Conservation (phyloP, 805 yeast genomes). For the Metschnikowia anglica region DNA sequence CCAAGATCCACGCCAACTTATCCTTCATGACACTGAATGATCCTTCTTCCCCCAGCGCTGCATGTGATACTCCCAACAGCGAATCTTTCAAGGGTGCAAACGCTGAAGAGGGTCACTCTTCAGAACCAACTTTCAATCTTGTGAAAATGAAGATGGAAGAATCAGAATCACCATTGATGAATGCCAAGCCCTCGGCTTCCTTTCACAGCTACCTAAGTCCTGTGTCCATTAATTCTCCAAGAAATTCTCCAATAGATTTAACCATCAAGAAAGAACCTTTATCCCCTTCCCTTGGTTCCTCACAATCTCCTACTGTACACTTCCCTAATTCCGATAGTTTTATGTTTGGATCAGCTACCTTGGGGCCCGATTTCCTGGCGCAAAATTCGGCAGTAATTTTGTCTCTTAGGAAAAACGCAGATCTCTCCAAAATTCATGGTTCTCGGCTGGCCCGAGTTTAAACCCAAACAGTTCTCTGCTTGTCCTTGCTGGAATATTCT, state of each 20-base stretch:
- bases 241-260: constrained; percentile 41
- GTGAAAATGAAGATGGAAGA: constrained; percentile 14
- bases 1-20: constrained; percentile 14
- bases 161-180: constrained; percentile 11
- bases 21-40: constrained; percentile 6
- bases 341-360: constrained; percentile 19
- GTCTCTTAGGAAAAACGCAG: constrained; percentile 20
- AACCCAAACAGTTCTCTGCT: constrained; percentile 30
- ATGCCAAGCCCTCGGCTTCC: constrained; percentile 10
- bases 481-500: constrained; percentile 18
- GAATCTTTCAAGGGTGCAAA: constrained; percentile 5
- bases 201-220: constrained; percentile 44
- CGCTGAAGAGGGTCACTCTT: constrained; percentile 6
- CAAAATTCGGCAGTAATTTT: constrained; percentile 50
- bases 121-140: constrained; percentile 1
- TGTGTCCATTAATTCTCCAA: constrained; percentile 41
- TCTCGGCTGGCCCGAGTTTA: constrained; percentile 11
- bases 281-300: constrained; percentile 10
- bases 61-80: constrained; percentile 9
- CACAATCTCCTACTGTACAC: constrained; percentile 4
- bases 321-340: constrained; percentile 10
- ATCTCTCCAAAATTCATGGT: neutral
- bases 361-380: constrained; percentile 37
- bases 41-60: constrained; percentile 6
- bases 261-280: constrained; percentile 26